A percentile compares a stretch with the other conserved stretches of the same genome.
These are phyloP conservation scores for Populus tomentosa DNA, from an alignment of 441 rosid species.

Conservation along the genomic window DNA sequence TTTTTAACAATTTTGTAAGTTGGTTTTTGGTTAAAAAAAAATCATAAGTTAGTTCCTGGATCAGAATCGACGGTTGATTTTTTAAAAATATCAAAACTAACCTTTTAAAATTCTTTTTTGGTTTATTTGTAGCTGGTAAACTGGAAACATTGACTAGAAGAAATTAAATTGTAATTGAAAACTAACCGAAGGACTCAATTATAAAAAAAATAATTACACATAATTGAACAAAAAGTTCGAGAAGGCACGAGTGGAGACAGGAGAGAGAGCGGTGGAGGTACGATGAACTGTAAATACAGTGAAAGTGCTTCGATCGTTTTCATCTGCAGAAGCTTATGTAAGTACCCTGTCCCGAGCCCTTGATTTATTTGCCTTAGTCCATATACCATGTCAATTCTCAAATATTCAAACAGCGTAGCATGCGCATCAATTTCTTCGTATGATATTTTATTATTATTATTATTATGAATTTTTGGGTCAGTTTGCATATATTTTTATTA, in stretches of 20 bases:
- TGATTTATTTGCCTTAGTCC: neutral
- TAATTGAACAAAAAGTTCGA: neutral
- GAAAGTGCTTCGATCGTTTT: neutral
- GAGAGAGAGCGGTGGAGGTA: neutral
- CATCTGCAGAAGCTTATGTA: neutral
- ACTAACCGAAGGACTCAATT: neutral
- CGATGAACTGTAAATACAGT: neutral
- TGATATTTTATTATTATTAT: neutral
- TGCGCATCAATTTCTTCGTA: neutral
- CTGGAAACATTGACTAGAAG: neutral
- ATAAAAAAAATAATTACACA: neutral
- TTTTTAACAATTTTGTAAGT: no score
- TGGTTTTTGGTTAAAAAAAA: no score
- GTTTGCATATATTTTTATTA: no score
- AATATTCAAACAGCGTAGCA: neutral
- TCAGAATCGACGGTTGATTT: no score
- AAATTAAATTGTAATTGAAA: no score
- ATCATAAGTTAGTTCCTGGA: no score
- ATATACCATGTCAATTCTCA: neutral
- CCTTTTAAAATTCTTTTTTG: no score
- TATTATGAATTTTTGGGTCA: no score
- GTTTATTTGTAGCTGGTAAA: neutral
- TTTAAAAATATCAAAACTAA: no score
- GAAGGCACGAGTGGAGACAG: neutral
- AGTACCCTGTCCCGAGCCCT: neutral